Evolutionary conservation across 495 filamentous ascomycete genomes (phyloP).

Genomic region (Amorphotheca resinae): DNA sequence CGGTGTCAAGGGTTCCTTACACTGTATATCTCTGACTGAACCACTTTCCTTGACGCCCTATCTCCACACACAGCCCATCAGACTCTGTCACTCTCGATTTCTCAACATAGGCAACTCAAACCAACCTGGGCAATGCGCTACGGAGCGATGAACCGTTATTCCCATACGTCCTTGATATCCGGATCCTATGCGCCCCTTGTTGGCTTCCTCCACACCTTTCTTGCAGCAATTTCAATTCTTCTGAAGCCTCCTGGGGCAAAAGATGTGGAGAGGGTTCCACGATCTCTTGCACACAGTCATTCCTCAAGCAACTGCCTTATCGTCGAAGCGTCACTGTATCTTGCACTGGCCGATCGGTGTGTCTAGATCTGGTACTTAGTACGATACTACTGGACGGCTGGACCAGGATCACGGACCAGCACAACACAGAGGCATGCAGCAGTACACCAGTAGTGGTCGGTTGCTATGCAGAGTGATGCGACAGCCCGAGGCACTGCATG

Average conservation of each 20-base stretch:
- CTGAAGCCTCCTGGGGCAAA: slow-evolving; percentile 2
- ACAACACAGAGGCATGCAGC: slow-evolving; percentile 1
- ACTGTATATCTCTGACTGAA: no score
- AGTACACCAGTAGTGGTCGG: slow-evolving; percentile 1
- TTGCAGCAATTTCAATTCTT: slow-evolving; percentile 12
- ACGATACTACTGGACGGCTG: slow-evolving; percentile 1
- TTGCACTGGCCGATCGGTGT: no score
- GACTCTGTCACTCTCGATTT: neutral
- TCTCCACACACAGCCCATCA: no score
- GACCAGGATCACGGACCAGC: slow-evolving; percentile 6
- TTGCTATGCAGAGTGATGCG: slow-evolving; percentile 1
- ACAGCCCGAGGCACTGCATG: slow-evolving; percentile 11
- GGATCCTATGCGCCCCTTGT: slow-evolving; percentile 14
- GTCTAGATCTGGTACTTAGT: neutral
- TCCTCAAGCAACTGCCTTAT: slow-evolving; percentile 13
- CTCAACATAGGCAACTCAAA: slow-evolving; percentile 9
- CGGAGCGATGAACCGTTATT: slow-evolving; percentile 15
- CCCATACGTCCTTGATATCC: slow-evolving; percentile 17
- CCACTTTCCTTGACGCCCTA: no score
- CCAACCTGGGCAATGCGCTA: slow-evolving; percentile 20
- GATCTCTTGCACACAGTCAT: slow-evolving; percentile 3
- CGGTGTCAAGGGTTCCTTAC: no score
- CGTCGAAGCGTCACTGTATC: no score
- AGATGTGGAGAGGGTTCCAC: slow-evolving; percentile 16
- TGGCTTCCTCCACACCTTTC: slow-evolving; percentile 18